Conservation (phyloP, 768 basidiomycete species). For the Lactarius quietus region DNA sequence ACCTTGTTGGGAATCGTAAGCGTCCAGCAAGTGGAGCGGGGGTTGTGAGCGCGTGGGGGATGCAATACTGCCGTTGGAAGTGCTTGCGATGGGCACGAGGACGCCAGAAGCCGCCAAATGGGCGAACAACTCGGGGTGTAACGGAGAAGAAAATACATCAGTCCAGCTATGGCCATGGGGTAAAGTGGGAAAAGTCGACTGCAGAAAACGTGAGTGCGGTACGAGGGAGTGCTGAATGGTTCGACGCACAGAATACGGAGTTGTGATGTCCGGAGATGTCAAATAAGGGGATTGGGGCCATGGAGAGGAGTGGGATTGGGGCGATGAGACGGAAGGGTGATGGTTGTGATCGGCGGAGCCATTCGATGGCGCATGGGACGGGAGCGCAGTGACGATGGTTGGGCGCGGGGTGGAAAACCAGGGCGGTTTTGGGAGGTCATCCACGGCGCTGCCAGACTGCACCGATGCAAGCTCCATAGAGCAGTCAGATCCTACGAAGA, state of each 20-base stretch:
- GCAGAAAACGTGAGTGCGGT: conserved; percentile 23
- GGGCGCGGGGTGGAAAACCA: conserved; percentile 37
- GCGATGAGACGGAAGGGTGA: conserved; percentile 20
- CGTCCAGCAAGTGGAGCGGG: conserved; percentile 3
- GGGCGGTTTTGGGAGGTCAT: conserved; percentile 16
- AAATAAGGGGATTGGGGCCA: conserved; percentile 34
- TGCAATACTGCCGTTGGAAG: conserved; percentile 35
- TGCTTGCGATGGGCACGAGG: conserved; percentile 39
- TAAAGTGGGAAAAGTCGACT: conserved; percentile 28
- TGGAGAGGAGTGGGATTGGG: conserved; percentile 31
- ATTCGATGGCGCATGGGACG: conserved; percentile 8
- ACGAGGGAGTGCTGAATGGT: not conserved
- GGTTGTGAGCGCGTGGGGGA: conserved; percentile 24
- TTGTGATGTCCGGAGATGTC: conserved; percentile 25
- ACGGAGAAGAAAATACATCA: conserved; percentile 55
- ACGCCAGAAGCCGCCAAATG: conserved; percentile 59
- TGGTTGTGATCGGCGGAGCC: conserved; percentile 15
- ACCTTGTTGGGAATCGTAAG: conserved; percentile 4
- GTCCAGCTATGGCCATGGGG: conserved; percentile 47
- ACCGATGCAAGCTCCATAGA: conserved; percentile 25
- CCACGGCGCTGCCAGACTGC: conserved; percentile 8
- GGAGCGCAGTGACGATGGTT: conserved; percentile 21
- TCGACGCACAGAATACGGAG: conserved; percentile 22
- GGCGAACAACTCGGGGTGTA: conserved; percentile 58
- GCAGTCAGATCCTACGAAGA: not conserved